Conservation (phyloP, 2,329 filamentous ascomycete species). For the Drechslerella coelobrocha region DNA sequence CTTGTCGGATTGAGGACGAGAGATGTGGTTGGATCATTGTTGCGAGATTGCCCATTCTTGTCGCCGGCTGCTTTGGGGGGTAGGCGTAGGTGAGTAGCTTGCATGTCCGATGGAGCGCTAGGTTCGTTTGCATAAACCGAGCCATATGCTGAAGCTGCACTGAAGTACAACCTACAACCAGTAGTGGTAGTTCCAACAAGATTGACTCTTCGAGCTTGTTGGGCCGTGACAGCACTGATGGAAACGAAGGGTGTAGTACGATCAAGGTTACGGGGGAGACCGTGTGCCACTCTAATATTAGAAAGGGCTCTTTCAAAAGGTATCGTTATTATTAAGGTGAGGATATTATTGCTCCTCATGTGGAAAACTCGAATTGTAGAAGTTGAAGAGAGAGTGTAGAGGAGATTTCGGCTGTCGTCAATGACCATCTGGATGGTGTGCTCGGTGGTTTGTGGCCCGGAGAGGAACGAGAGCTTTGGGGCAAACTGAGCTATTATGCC, state of each 20-base stretch:
- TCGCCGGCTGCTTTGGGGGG: slow-evolving; percentile 68
- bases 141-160: slow-evolving; percentile 63
- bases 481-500: slow-evolving; percentile 71
- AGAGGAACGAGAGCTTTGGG: slow-evolving; percentile 59
- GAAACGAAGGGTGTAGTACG: slow-evolving; percentile 77
- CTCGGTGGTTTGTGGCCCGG: slow-evolving; percentile 66
- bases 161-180: slow-evolving; percentile 89
- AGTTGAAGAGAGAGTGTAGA: slow-evolving; percentile 87
- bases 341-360: slow-evolving; percentile 69
- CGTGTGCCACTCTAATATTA: slow-evolving; percentile 85
- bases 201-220: slow-evolving; percentile 81
- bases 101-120: slow-evolving; percentile 85
- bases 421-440: slow-evolving; percentile 79
- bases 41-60: slow-evolving; percentile 53
- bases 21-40: slow-evolving; percentile 53
- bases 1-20: slow-evolving; percentile 57
- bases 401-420: slow-evolving; percentile 83
- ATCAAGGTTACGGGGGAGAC: slow-evolving; percentile 73
- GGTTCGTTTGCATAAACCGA: slow-evolving; percentile 47
- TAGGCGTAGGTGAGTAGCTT: slow-evolving; percentile 95
- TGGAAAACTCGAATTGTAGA: slow-evolving; percentile 93
- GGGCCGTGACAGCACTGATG: slow-evolving; percentile 80
- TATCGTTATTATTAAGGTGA: slow-evolving; percentile 66
- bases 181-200: slow-evolving; percentile 89
- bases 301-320: slow-evolving; percentile 65